These are phyloP conservation scores for Prunus mira DNA, from an alignment of 306 rosid species.

Conservation along the genomic window DNA sequence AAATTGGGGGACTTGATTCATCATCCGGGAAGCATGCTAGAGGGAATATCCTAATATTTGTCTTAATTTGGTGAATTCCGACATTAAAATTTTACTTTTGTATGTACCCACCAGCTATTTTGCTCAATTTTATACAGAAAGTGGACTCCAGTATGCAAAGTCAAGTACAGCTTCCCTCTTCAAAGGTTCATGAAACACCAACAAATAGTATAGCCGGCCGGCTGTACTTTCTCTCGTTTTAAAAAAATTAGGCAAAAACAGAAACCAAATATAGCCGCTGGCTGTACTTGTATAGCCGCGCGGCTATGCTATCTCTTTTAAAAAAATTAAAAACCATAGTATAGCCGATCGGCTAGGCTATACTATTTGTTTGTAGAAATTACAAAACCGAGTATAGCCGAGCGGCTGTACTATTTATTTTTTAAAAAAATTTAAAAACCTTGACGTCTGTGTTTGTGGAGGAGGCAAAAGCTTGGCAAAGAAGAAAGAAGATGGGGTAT, in stretches of 20 bases:
- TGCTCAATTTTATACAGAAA: conserved; percentile 13
- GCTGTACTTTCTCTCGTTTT: no score
- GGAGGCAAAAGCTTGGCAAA: conserved; percentile 21
- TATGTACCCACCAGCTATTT: no score
- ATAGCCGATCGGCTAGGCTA: no score
- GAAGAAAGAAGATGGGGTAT: conserved; percentile 22
- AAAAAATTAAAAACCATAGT: no score
- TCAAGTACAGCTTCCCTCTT: conserved; percentile 6
- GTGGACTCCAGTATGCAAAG: conserved; percentile 11
- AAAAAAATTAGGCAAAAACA: no score
- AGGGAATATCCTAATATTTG: conserved; percentile 39
- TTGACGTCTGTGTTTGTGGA: conserved; percentile 18
- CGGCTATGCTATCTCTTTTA: no score
- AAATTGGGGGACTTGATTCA: no score
- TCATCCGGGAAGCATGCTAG: conserved; percentile 7
- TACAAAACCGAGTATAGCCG: no score
- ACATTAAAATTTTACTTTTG: neutral
- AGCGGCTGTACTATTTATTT: no score
- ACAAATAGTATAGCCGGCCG: conserved; percentile 7
- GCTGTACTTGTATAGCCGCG: fast-evolving
- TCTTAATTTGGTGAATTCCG: neutral
- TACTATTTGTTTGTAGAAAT: no score
- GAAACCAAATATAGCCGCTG: neutral
- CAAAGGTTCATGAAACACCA: conserved; percentile 32
- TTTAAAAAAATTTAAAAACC: no score